Base-by-base conservation (phyloP, 768 basidiomycete species). In the Boletus vinaceobasis region DNA sequence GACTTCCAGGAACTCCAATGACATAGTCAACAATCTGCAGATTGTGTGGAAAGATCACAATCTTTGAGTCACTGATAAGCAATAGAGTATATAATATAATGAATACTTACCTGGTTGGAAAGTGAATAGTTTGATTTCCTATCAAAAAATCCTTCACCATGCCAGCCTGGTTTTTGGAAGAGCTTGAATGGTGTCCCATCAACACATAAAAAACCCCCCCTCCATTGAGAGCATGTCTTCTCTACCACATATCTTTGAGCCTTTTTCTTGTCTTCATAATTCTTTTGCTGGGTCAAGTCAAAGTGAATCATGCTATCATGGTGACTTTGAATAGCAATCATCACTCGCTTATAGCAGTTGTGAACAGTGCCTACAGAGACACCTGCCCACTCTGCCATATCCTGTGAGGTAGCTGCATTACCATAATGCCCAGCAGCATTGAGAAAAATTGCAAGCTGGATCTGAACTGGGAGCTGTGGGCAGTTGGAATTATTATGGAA, bases 71-170 rank as follows among this genome's bases (percentile, higher is more conserved):
- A 43, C 17, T 15, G n/a, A 43, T 40, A 27, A 27, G 7, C 19
- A 38, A 23, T 40, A 15, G 3, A 33, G 10, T 33, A 33, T 33
- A 27, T 33, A 27, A 21, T 17, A 46, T 49, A 32, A 36, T 53
- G 7, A 29, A 60, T 35, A 51, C 46, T 15, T 31, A 63, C 54
- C 17, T 64, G 59, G 7, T 48, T 47, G 0, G 52, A 53, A 5
- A 63, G 13, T 1, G 46, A 64, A 27, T 63, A 63, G 2, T 40
- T 32, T 19, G 52, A 64, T 43, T 63, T 60, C 0, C 35, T 0
- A 19, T 64, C 55, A 48, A 38, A 60, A 48, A 60, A 63, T 0
- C 27, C 59, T 14, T 64, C 52, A 33, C 61, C 52, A 42, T 63
- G 57, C 49, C 49, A 58, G 14, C 61, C 57, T 8, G 59, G 59